Conservation (phyloP, 2,329 filamentous ascomycete species). For the Penicillium fuscoglaucum region DNA sequence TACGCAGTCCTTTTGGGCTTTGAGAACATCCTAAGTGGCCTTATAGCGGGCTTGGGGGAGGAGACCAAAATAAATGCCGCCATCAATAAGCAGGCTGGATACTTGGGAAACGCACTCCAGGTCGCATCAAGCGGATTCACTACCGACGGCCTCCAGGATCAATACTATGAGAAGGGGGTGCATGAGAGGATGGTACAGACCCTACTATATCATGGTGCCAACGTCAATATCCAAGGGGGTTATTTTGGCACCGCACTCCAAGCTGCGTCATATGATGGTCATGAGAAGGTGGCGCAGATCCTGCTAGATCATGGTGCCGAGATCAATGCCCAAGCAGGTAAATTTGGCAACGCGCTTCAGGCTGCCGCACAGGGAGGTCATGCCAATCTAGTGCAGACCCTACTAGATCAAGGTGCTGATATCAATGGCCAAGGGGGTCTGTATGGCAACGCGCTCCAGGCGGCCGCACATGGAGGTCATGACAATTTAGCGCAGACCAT, state of each 20-base stretch:
- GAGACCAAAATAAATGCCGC: not conserved
- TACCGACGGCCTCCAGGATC: fast-evolving
- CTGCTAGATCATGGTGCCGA: constrained; percentile 1
- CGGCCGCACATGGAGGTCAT: fast-evolving
- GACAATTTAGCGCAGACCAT: not conserved
- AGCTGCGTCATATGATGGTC: not conserved
- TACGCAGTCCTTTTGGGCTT: constrained; percentile 11
- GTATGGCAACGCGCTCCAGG: not conserved
- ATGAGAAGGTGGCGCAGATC: constrained; percentile 3
- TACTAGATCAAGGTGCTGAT: not conserved
- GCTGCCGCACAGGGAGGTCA: not conserved
- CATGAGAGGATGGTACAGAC: not conserved
- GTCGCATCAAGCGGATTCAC: not conserved
- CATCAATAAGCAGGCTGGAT: not conserved
- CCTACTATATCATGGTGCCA: constrained; percentile 5
- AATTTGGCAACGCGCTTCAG: not conserved
- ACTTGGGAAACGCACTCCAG: not conserved
- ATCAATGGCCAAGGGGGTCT: not conserved
- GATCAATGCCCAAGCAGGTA: not conserved
- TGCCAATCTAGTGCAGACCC: not conserved
- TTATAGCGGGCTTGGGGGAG: not conserved
- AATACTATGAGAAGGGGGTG: no score
- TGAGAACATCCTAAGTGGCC: not conserved
- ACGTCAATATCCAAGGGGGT: constrained; percentile 1
- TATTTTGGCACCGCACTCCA: not conserved